Evolutionary conservation across 129 eudicot genomes (phyloP).

Genomic region (Flaveria bidentis): DNA sequence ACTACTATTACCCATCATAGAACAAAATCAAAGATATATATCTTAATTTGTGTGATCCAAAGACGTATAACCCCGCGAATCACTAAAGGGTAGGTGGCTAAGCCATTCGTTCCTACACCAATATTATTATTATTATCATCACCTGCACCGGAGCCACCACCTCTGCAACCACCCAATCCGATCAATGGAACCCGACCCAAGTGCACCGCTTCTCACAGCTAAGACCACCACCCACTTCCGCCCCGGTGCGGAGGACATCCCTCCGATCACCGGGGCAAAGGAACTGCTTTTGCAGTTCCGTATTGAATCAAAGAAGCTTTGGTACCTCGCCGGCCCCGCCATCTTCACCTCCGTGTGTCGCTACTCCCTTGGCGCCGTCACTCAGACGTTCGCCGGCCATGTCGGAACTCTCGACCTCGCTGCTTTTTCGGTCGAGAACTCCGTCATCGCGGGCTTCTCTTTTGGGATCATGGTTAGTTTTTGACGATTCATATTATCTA

Average conservation of each 20-base stretch:
- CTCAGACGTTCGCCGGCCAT: slow-evolving; percentile 54
- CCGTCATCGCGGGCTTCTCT: slow-evolving; percentile 67
- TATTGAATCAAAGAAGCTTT: slow-evolving; percentile 51
- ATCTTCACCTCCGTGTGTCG: slow-evolving; percentile 57
- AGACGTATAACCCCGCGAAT: not conserved
- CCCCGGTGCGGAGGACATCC: slow-evolving; percentile 43
- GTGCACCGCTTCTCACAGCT: slow-evolving; percentile 33
- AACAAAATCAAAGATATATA: not conserved
- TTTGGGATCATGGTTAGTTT: slow-evolving; percentile 62
- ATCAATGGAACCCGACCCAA: slow-evolving; percentile 26
- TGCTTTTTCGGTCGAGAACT: slow-evolving; percentile 48
- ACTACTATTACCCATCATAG: no score
- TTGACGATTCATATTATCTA: no score
- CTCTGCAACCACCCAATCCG: not conserved
- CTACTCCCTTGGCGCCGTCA: slow-evolving; percentile 67
- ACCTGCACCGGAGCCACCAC: not conserved
- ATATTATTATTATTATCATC: no score
- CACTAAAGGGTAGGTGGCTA: not conserved
- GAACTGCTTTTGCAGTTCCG: slow-evolving; percentile 48
- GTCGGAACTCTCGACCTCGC: slow-evolving; percentile 54
- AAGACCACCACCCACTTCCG: slow-evolving; percentile 36
- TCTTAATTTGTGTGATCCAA: not conserved
- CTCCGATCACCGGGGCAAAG: slow-evolving; percentile 40
- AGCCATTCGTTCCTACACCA: no score
- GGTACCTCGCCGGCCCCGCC: slow-evolving; percentile 62